Evolutionary conservation across 169 alveolate species (phyloP).

Genomic region (Besnoitia besnoiti): DNA sequence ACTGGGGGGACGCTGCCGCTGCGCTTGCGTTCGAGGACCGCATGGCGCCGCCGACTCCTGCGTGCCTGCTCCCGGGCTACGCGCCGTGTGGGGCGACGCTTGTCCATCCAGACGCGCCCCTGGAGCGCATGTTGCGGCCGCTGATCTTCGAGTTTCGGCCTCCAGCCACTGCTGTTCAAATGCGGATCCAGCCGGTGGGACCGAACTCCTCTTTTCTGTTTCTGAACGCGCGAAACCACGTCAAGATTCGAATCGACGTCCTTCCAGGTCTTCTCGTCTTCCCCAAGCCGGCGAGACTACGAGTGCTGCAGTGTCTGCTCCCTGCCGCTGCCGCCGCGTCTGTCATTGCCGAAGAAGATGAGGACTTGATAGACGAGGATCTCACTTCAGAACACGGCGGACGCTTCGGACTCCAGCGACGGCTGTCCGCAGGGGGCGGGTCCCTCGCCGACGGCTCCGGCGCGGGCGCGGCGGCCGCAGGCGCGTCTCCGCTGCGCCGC

Average conservation of each 20-base stretch:
- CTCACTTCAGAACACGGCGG: background rate
- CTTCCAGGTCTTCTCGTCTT: slow-evolving; percentile 10
- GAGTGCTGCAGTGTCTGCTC: slow-evolving; percentile 60
- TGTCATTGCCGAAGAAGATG: slow-evolving; percentile 23
- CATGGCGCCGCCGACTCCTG: slow-evolving; percentile 6
- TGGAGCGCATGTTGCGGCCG: slow-evolving; percentile 62
- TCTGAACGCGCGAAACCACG: background rate
- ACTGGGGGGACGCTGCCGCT: slow-evolving; percentile 20
- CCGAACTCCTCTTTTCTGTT: background rate
- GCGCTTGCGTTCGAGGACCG: slow-evolving; percentile 34
- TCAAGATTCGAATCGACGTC: slow-evolving; percentile 5
- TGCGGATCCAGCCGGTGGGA: background rate
- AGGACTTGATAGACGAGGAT: slow-evolving; percentile 19
- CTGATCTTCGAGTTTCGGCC: slow-evolving; percentile 48
- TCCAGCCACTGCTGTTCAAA: slow-evolving; percentile 13
- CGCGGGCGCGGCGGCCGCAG: background rate
- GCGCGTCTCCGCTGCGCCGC: background rate
- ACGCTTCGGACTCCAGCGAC: background rate
- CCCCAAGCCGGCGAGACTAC: slow-evolving; percentile 44
- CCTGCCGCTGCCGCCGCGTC: slow-evolving; percentile 29
- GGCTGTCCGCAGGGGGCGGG: background rate
- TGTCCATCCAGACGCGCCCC: slow-evolving; percentile 49
- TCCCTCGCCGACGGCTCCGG: background rate
- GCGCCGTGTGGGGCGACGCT: slow-evolving; percentile 57
- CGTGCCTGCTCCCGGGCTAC: slow-evolving; percentile 29